These are phyloP conservation scores for Podospora sp. DNA, from an alignment of 495 filamentous ascomycete genomes.

Conservation along the genomic window DNA sequence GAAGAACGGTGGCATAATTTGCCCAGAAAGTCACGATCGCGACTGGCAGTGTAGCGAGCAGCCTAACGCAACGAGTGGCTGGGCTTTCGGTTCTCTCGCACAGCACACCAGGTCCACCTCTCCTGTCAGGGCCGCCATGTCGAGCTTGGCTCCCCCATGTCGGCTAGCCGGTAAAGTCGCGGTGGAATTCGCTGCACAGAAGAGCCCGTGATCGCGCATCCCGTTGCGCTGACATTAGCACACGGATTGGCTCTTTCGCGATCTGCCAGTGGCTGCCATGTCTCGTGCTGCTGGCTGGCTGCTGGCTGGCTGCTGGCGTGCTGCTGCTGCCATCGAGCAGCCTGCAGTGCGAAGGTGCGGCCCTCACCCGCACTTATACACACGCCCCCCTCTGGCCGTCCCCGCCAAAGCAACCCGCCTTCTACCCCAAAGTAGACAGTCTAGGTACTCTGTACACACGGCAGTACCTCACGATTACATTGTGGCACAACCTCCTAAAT, in stretches of 20 bases:
- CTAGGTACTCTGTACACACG: neutral
- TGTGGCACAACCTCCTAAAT: conserved; percentile 11
- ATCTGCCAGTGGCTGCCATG: neutral
- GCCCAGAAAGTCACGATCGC: neutral
- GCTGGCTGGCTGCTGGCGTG: neutral
- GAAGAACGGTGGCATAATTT: neutral
- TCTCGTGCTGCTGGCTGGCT: neutral
- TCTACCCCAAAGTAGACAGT: neutral
- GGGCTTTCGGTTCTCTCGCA: neutral
- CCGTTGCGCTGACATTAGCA: conserved; percentile 1
- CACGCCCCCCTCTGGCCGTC: conserved; percentile 2
- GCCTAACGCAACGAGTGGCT: neutral
- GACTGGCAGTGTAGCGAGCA: neutral
- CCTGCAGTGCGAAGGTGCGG: conserved; percentile 6
- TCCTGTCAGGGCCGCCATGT: conserved; percentile 5
- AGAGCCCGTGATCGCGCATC: neutral
- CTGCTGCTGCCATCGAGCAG: neutral
- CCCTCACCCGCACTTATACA: conserved; percentile 2
- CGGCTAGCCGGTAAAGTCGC: conserved; percentile 12
- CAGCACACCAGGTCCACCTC: neutral
- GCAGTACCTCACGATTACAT: conserved; percentile 9
- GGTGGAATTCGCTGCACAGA: neutral
- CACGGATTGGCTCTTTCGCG: conserved; percentile 1
- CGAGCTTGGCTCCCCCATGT: conserved; percentile 11
- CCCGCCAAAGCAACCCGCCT: neutral